phyloP scores from a whole-genome alignment of 2,329 filamentous ascomycete genomes.

The Penicillium carneum region DNA sequence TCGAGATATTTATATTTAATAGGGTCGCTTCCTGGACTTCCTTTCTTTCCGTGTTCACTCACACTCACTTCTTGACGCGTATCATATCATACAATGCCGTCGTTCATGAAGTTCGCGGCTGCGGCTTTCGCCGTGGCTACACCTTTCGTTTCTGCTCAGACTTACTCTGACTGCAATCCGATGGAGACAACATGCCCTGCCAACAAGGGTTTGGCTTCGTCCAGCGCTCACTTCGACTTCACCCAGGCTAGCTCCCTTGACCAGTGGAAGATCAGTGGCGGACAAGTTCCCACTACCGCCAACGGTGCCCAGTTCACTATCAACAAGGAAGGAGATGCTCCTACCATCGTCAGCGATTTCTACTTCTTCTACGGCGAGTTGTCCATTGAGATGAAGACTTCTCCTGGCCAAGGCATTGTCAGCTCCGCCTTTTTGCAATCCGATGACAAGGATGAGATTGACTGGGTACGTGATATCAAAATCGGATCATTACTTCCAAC shows the following conservation, averaged over 20 bases:
- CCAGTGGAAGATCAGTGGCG: constrained; percentile 71
- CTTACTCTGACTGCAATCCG: constrained; percentile 78
- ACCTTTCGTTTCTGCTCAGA: constrained; percentile 66
- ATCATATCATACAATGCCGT: constrained; percentile 36
- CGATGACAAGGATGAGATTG: constrained; percentile 94
- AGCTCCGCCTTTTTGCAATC: constrained; percentile 90
- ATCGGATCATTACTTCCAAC: constrained; percentile 41
- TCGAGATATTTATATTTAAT: constrained; percentile 9
- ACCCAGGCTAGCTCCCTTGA: constrained; percentile 63
- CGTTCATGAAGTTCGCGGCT: constrained; percentile 42
- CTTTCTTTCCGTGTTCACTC: constrained; percentile 9
- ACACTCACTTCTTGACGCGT: background rate
- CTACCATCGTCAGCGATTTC: constrained; percentile 85
- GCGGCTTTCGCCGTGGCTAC: constrained; percentile 43
- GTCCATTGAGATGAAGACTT: constrained; percentile 82
- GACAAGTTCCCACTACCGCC: constrained; percentile 67
- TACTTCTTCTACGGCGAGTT: constrained; percentile 98
- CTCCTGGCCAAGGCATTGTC: constrained; percentile 87
- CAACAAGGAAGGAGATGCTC: constrained; percentile 76
- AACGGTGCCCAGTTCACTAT: constrained; percentile 86
- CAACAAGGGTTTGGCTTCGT: constrained; percentile 70
- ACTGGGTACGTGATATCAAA: constrained; percentile 81
- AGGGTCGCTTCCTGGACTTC: constrained; percentile 1
- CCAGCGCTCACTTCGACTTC: constrained; percentile 46
- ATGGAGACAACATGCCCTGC: constrained; percentile 64